These are phyloP conservation scores for Scytalidium sp. DNA, from an alignment of 2,329 filamentous ascomycete species.

Conservation along the genomic window DNA sequence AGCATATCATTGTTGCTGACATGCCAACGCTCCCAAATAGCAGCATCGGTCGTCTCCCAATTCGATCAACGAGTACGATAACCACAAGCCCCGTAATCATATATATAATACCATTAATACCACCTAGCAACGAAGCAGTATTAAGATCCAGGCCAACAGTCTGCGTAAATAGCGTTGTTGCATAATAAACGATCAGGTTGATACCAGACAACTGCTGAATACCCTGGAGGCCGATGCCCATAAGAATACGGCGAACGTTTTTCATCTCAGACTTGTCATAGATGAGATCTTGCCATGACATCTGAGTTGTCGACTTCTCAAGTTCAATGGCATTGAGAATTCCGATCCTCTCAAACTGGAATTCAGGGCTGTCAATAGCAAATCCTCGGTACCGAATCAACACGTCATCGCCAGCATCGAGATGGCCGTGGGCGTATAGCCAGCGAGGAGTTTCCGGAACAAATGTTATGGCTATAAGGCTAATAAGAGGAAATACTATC, in stretches of 20 bases:
- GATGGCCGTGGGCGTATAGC: conserved; percentile 35
- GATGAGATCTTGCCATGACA: conserved; percentile 3
- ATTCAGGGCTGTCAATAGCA: conserved; percentile 45
- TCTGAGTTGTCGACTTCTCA: conserved; percentile 1
- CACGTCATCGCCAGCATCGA: conserved; percentile 37
- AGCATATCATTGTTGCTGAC: conserved; percentile 2
- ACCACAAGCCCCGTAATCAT: background rate
- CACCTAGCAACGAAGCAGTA: conserved; percentile 89
- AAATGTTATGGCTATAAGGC: conserved; percentile 45
- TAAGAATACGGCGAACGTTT: conserved; percentile 1
- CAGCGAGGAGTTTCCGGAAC: conserved; percentile 46
- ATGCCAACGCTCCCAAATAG: background rate
- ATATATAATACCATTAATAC: conserved; percentile 91
- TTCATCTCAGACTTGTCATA: conserved; percentile 6
- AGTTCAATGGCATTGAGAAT: conserved; percentile 55
- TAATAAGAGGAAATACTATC: conserved; percentile 55
- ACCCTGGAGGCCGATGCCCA: conserved; percentile 51
- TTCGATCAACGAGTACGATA: conserved; percentile 23
- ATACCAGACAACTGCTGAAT: conserved; percentile 97
- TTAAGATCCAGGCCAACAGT: conserved; percentile 85
- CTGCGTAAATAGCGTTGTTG: conserved; percentile 93
- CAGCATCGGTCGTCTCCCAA: conserved; percentile 19
- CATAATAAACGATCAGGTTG: conserved; percentile 99
- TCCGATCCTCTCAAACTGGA: conserved; percentile 45
- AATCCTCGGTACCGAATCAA: conserved; percentile 26